Percentiles rank a stretch among this genome's conserved stretches.
phyloP scores from a whole-genome alignment of 495 filamentous ascomycete species.

The Rhypophila decipiens region DNA sequence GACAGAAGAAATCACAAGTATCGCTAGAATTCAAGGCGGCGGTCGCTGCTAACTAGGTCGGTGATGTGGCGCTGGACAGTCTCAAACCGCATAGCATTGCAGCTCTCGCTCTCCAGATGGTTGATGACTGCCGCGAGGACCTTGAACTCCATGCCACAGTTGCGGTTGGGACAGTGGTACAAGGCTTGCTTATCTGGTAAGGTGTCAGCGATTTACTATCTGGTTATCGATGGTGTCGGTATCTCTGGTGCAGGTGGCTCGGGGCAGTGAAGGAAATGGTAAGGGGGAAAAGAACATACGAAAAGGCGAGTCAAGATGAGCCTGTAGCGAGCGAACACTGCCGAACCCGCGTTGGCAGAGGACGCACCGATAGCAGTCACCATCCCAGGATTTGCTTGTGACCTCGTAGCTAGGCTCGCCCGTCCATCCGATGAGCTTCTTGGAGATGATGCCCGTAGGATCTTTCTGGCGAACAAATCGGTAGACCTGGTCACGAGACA shows the following conservation, averaged over 20 bases:
- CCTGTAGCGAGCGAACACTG: conserved; percentile 9
- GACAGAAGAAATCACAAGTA: too few species aligned
- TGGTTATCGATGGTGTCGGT: background rate
- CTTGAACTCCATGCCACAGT: conserved; percentile 41
- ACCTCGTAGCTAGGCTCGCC: conserved; percentile 15
- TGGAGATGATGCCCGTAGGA: conserved; percentile 24
- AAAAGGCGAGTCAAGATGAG: conserved; percentile 28
- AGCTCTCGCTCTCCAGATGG: conserved; percentile 52
- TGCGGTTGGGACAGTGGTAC: conserved; percentile 47
- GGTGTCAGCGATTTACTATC: background rate
- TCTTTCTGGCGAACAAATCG: conserved; percentile 23
- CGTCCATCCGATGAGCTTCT: conserved; percentile 26
- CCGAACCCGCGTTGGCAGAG: conserved; percentile 24
- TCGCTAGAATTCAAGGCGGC: conserved; percentile 6
- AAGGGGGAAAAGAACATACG: conserved; percentile 20
- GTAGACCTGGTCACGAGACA: conserved; percentile 28
- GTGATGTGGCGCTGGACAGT: conserved; percentile 28
- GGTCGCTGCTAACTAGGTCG: conserved; percentile 11
- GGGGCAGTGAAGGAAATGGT: background rate
- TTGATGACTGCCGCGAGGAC: conserved; percentile 45
- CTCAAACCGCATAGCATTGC: conserved; percentile 42
- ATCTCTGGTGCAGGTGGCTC: background rate
- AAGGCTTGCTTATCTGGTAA: conserved; percentile 35
- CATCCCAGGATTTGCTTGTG: conserved; percentile 18
- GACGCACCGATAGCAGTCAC: conserved; percentile 22